Conservation (phyloP, 768 basidiomycete species). For the Pholiota conissans region DNA sequence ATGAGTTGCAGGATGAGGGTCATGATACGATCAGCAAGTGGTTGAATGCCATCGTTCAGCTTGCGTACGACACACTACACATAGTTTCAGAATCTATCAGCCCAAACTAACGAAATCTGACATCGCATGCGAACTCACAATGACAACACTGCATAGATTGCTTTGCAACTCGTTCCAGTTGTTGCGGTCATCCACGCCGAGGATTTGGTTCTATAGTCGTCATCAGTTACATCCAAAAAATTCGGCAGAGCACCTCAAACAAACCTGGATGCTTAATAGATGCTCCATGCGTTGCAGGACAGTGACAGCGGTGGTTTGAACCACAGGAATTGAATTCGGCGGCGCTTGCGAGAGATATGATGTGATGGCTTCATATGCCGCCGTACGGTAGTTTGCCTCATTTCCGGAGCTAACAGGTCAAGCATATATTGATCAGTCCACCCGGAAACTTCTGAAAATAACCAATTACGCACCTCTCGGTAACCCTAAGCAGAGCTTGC, state of each 20-base stretch:
- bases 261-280: constrained; percentile 77
- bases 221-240: background rate
- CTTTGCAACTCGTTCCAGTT: constrained; percentile 99
- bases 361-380: constrained; percentile 94
- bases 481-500: constrained; percentile 78
- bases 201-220: constrained; percentile 73
- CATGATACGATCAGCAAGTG: constrained; percentile 94
- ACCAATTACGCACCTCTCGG: constrained; percentile 69
- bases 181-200: constrained; percentile 94
- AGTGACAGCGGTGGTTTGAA: constrained; percentile 79
- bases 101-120: background rate
- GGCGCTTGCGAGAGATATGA: constrained; percentile 83
- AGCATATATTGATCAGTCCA: background rate
- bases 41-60: constrained; percentile 78
- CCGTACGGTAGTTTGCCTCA: constrained; percentile 90
- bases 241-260: constrained; percentile 18
- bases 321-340: constrained; percentile 73
- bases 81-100: constrained; percentile 5
- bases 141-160: constrained; percentile 89
- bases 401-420: constrained; percentile 60
- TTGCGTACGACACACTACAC: constrained; percentile 81
- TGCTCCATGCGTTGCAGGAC: constrained; percentile 92
- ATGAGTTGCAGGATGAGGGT: constrained; percentile 85
- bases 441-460: background rate
- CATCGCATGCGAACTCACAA: constrained; percentile 50